phyloP scores from a whole-genome alignment of 169 alveolate species.

The Eimeria mitis region DNA sequence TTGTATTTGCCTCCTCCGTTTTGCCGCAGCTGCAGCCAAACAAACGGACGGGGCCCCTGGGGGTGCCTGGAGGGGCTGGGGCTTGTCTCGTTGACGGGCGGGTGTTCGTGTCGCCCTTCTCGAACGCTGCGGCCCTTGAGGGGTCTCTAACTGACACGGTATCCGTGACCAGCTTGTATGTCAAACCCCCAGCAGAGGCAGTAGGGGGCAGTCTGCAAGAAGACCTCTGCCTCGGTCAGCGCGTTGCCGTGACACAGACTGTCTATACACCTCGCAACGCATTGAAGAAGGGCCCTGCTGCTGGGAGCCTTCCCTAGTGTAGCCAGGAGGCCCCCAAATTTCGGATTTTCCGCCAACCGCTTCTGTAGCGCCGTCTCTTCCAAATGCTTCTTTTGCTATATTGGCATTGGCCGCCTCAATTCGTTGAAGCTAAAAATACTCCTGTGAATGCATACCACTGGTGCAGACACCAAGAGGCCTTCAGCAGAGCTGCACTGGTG shows the following conservation, averaged over 20 bases:
- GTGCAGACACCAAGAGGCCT: not conserved
- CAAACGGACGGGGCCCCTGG: not conserved
- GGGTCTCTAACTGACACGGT: slow-evolving; percentile 7
- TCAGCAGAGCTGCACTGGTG: not conserved
- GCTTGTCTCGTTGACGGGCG: slow-evolving; percentile 73
- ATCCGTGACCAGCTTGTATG: not conserved
- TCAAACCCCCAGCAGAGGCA: slow-evolving; percentile 26
- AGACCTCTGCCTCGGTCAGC: slow-evolving; percentile 23
- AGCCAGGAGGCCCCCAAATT: not conserved
- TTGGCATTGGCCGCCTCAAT: not conserved
- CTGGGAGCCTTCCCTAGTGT: not conserved
- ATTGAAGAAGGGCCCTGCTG: slow-evolving; percentile 19
- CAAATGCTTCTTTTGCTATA: not conserved
- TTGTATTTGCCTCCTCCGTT: slow-evolving; percentile 62
- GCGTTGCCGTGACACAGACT: slow-evolving; percentile 9
- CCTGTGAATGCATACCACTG: not conserved
- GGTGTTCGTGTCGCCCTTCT: slow-evolving; percentile 60
- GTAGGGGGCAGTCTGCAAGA: not conserved
- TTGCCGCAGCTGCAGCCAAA: slow-evolving; percentile 56
- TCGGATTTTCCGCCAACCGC: not conserved
- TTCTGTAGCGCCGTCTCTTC: not conserved
- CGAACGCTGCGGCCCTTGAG: slow-evolving; percentile 5
- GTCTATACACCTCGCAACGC: slow-evolving; percentile 37
- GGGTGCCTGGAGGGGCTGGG: not conserved
- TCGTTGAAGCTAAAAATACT: not conserved